Conservation (phyloP, 2,329 filamentous ascomycete genomes). For the Periconia sp. region DNA sequence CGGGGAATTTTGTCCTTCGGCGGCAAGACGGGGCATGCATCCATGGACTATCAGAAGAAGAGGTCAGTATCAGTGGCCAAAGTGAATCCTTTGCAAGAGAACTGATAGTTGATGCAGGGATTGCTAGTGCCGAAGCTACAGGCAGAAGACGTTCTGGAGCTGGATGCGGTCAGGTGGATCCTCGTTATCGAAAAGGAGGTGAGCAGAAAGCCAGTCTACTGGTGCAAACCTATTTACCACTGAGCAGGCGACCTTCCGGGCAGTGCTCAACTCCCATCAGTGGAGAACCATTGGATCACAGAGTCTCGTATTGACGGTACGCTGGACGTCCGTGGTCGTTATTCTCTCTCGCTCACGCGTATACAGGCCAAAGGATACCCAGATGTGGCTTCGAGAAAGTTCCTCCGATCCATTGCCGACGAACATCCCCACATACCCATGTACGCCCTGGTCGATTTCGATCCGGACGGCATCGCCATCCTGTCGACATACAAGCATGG, state of each 20-base stretch:
- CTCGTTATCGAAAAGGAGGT: conserved; percentile 81
- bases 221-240: conserved; percentile 14
- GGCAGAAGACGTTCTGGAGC: conserved; percentile 54
- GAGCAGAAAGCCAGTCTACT: conserved; percentile 5
- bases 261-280: conserved; percentile 60
- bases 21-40: conserved; percentile 49
- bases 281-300: conserved; percentile 54
- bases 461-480: conserved; percentile 76
- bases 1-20: conserved; percentile 58
- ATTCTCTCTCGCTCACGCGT: conserved; percentile 9
- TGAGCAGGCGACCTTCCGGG: conserved; percentile 71
- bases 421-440: conserved; percentile 50
- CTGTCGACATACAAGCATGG: conserved; percentile 73
- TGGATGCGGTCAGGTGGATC: conserved; percentile 62
- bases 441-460: conserved; percentile 70
- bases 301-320: conserved; percentile 71
- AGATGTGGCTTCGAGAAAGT: conserved; percentile 68
- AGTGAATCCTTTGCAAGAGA: background rate
- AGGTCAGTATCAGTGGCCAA: conserved; percentile 28
- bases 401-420: conserved; percentile 55
- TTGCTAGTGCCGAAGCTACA: conserved; percentile 60
- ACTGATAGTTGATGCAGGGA: conserved; percentile 49
- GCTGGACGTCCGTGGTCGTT: conserved; percentile 8
- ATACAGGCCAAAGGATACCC: conserved; percentile 78
- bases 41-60: conserved; percentile 44